A percentile compares a stretch with the other conserved stretches of the same genome.
Conservation (phyloP, 768 basidiomycete genomes). For the Gloeophyllum trabeum region DNA sequence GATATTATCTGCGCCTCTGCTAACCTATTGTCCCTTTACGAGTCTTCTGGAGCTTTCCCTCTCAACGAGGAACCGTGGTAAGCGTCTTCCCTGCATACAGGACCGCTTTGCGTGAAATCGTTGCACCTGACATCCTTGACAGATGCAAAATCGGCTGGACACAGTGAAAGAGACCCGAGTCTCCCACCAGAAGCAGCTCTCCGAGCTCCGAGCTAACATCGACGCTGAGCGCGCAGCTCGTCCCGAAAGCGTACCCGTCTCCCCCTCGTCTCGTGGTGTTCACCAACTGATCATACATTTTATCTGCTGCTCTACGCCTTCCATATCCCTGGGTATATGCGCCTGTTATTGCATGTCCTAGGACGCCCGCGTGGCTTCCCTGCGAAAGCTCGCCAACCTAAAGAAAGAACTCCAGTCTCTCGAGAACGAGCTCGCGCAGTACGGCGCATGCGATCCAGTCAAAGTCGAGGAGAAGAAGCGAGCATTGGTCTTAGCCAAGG, state of each 20-base stretch:
- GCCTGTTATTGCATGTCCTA: slow-evolving; percentile 15
- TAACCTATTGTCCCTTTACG: slow-evolving; percentile 12
- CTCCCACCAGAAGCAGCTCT: slow-evolving; percentile 31
- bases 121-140: too few species aligned
- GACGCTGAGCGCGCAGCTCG: slow-evolving; percentile 41
- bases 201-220: slow-evolving; percentile 35
- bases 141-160: slow-evolving; percentile 50
- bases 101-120: too few species aligned
- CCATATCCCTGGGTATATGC: not conserved
- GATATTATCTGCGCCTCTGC: slow-evolving; percentile 5
- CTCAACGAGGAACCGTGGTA: slow-evolving; percentile 74
- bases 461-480: slow-evolving; percentile 70
- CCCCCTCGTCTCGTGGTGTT: not conserved
- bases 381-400: slow-evolving; percentile 36
- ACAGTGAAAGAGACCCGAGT: slow-evolving; percentile 35
- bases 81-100: slow-evolving; percentile 1
- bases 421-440: slow-evolving; percentile 60
- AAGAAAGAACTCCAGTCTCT: slow-evolving; percentile 39
- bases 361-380: slow-evolving; percentile 42
- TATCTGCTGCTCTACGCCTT: not conserved
- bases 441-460: slow-evolving; percentile 77
- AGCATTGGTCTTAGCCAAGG: slow-evolving; percentile 66
- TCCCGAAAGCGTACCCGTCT: slow-evolving; percentile 37
- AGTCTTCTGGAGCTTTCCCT: slow-evolving; percentile 98
- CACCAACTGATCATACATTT: not conserved